phyloP scores from a whole-genome alignment of 2,329 filamentous ascomycete genomes.

The Neocucurbitaria cava region DNA sequence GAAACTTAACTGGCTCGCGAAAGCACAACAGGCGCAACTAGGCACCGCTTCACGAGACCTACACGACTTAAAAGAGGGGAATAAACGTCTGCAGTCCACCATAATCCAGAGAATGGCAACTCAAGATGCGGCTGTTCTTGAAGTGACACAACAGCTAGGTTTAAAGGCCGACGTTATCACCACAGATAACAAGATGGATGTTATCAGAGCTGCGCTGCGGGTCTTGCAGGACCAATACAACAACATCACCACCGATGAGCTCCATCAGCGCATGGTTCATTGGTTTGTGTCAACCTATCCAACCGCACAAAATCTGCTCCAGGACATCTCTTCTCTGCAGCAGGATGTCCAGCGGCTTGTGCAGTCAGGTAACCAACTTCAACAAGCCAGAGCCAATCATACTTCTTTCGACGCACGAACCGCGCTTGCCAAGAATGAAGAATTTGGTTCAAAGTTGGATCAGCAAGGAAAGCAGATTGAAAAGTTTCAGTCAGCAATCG shows the following conservation, averaged over 20 bases:
- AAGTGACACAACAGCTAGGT: not conserved
- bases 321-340: slow-evolving; percentile 5
- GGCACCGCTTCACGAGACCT: not conserved
- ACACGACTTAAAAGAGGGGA: not conserved
- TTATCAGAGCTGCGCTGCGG: slow-evolving; percentile 9
- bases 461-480: too few species aligned
- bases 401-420: not conserved
- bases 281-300: slow-evolving; percentile 32
- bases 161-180: slow-evolving; percentile 5
- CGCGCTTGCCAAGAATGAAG: not conserved
- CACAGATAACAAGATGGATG: slow-evolving; percentile 3
- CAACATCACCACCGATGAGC: slow-evolving; percentile 33
- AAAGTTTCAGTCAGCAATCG: not conserved
- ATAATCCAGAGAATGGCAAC: not conserved
- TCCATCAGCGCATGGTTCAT: slow-evolving; percentile 31
- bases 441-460: not conserved
- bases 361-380: not conserved
- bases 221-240: slow-evolving; percentile 29
- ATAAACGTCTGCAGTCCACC: not conserved
- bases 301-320: slow-evolving; percentile 3
- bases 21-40: slow-evolving; percentile 2
- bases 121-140: not conserved
- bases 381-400: not conserved
- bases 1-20: not conserved
- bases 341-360: slow-evolving; percentile 8